Base-by-base conservation (phyloP, 2,329 filamentous ascomycete species). In the Trichoderma simmonsii region DNA sequence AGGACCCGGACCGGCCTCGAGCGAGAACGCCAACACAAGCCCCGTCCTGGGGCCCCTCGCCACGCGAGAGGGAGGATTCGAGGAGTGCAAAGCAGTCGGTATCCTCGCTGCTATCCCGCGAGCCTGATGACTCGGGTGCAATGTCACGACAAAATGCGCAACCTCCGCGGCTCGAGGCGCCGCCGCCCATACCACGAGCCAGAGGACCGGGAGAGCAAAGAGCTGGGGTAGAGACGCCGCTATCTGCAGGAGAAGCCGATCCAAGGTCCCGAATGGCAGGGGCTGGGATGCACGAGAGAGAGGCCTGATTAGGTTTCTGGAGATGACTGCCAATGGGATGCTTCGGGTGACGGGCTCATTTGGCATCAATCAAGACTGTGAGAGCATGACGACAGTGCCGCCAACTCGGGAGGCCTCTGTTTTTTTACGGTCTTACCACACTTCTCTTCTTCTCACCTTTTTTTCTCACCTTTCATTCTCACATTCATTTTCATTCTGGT, bases 81-180 rank as follows among this genome's bases (percentile, higher is more conserved):
- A 80, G 81, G 71, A 71, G 74, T 15, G 77, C 77, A 48, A 81
- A 78, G 69, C 80, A 80, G 32, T 78, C 80, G 15, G 80, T 82
- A 26, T 81, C 80, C 28, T 79, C 80, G 11, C 75, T 82, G 70
- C 73, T 82, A 4, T 80, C 76, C 14, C 72, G 73, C 56, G 75
- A 77, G 6, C 62, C 72, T 11, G 72, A 59, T 18, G 71, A 68
- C 6, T 43, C 39, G n/a, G 62, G 72, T 14, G 39, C 32, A 11
- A 15, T 48, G 34, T 32, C 68, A 48, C 39, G 68, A 26, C 71
- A 68, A 34, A 51, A 39, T 43, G 36, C 68, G 18, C 72, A 71
- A 26, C 60, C 66, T 51, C 67, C 67, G 28, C 60, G 71, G 26
- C 71, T 71, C 18, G 71, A 72, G 48, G 64, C 59, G 26, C 71